Evolutionary conservation across 176 grass and related monocot species (phyloP).

Genomic region (Canna indica): DNA sequence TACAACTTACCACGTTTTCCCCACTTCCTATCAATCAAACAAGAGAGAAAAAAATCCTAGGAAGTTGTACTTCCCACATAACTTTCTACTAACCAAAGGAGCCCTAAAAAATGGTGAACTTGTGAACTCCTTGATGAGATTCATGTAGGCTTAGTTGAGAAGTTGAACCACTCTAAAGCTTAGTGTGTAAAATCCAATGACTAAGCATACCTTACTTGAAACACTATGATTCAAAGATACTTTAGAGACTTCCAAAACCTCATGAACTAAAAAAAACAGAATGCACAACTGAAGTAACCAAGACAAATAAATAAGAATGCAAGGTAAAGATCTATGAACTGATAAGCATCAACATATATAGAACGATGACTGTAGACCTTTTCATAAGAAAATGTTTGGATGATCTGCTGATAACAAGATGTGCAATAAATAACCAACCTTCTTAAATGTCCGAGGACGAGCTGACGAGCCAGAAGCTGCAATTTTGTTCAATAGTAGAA

Average conservation of each 20-base stretch:
- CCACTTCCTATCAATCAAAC: no score
- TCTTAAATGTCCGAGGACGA: constrained; percentile 10
- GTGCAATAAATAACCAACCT: constrained; percentile 1
- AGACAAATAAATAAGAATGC: not conserved
- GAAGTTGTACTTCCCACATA: no score
- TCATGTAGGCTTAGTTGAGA: no score
- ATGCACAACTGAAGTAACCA: not conserved
- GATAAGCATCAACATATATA: not conserved
- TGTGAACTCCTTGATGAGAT: no score
- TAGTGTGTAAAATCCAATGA: no score
- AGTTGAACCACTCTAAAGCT: no score
- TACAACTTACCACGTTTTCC: no score
- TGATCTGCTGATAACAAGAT: not conserved
- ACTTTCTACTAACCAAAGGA: no score
- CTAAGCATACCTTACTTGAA: not conserved
- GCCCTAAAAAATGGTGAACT: no score
- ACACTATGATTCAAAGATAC: not conserved
- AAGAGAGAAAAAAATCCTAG: no score
- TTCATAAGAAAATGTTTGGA: not conserved
- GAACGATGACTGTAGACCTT: not conserved
- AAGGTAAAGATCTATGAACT: not conserved
- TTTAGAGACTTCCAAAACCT: not conserved
- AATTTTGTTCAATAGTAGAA: not conserved
- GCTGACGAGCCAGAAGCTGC: constrained; percentile 10
- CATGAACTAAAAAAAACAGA: not conserved